These are phyloP conservation scores for Aspergillus funiculosus DNA, from an alignment of 495 filamentous ascomycete species.

Conservation along the genomic window DNA sequence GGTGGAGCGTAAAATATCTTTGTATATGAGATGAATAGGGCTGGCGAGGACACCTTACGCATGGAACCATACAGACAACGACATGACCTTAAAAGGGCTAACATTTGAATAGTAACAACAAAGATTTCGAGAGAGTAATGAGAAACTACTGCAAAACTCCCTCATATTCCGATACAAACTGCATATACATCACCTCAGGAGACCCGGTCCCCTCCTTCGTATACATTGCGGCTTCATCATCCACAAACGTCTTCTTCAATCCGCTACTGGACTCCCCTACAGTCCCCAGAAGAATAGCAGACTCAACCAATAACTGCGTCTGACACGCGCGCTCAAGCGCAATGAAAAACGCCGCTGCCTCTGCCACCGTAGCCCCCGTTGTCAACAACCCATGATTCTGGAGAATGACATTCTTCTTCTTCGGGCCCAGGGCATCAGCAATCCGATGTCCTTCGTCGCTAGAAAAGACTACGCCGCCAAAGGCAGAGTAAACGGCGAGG, in stretches of 20 bases:
- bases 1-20: not conserved
- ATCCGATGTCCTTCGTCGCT: constrained; percentile 50
- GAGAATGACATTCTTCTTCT: constrained; percentile 38
- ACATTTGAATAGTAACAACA: not conserved
- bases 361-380: constrained; percentile 49
- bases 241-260: not conserved
- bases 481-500: constrained; percentile 35
- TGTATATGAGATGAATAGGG: not conserved
- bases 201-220: not conserved
- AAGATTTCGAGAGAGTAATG: not conserved
- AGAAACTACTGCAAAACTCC: not conserved
- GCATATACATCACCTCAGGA: not conserved
- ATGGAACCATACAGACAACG: too few species aligned
- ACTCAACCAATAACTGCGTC: constrained; percentile 52
- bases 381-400: constrained; percentile 59
- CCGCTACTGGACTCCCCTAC: not conserved
- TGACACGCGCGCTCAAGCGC: constrained; percentile 54
- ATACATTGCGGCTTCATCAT: not conserved
- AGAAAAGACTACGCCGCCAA: constrained; percentile 47
- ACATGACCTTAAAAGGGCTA: too few species aligned
- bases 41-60: too few species aligned
- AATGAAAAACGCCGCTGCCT: constrained; percentile 54
- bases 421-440: constrained; percentile 34
- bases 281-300: constrained; percentile 25
- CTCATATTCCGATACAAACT: not conserved